Percentiles rank a stretch among this genome's conserved stretches.
phyloP scores from a whole-genome alignment of 2,329 filamentous ascomycete genomes.

The Scortechinia acanthostroma region DNA sequence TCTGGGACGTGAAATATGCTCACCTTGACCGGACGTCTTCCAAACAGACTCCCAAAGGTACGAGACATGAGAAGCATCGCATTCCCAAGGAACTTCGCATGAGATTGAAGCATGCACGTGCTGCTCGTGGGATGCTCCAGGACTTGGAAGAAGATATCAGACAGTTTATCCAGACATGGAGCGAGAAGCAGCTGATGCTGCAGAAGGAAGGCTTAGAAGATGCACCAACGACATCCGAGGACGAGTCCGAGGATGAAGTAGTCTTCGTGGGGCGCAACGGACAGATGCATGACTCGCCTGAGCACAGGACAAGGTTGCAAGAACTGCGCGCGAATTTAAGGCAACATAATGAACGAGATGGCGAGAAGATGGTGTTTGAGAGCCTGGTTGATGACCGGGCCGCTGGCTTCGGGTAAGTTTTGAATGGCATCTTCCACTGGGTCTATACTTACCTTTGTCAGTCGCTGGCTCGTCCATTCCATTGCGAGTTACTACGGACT shows the following conservation, averaged over 20 bases:
- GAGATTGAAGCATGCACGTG: slow-evolving; percentile 73
- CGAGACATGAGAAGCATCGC: slow-evolving; percentile 36
- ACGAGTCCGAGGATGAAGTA: slow-evolving; percentile 1
- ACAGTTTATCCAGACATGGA: slow-evolving; percentile 51
- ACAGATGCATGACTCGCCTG: slow-evolving; percentile 1
- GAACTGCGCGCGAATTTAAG: background rate
- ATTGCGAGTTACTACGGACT: background rate
- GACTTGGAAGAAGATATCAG: slow-evolving; percentile 80
- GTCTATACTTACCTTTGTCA: background rate
- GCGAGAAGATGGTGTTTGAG: slow-evolving; percentile 3
- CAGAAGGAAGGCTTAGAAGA: background rate
- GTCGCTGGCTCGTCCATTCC: slow-evolving; percentile 1
- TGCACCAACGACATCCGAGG: background rate
- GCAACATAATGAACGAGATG: background rate
- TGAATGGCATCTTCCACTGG: background rate
- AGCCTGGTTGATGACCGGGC: background rate
- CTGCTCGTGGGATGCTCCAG: slow-evolving; percentile 73
- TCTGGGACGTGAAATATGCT: slow-evolving; percentile 65
- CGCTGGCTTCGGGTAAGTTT: background rate
- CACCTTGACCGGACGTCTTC: slow-evolving; percentile 37
- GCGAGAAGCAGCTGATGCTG: background rate
- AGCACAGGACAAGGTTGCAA: background rate
- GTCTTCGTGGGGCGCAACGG: background rate
- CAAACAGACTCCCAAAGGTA: slow-evolving; percentile 32
- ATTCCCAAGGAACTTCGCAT: slow-evolving; percentile 76